These are phyloP conservation scores for Wickerhamiella domercqiae DNA, from an alignment of 805 yeast genomes.

Conservation along the genomic window DNA sequence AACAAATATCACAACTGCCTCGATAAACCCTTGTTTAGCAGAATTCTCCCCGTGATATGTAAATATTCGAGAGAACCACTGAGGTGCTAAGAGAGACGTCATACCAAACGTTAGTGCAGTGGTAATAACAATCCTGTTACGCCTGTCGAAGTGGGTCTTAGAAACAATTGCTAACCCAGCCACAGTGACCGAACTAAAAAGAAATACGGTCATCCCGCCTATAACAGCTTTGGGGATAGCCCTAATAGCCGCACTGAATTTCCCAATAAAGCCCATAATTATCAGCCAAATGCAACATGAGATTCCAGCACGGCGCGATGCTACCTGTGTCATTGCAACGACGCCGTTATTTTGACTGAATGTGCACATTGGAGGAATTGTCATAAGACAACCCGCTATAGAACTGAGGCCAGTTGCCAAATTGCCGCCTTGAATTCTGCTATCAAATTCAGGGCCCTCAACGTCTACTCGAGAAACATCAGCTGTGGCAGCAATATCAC, in stretches of 20 bases:
- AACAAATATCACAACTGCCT: slow-evolving; percentile 52
- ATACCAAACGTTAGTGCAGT: slow-evolving; percentile 47
- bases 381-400: slow-evolving; percentile 54
- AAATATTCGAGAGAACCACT: slow-evolving; percentile 49
- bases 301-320: slow-evolving; percentile 62
- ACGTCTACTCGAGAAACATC: slow-evolving; percentile 76
- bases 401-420: slow-evolving; percentile 78
- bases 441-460: slow-evolving; percentile 63
- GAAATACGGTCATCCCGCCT: slow-evolving; percentile 73
- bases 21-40: slow-evolving; percentile 40
- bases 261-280: slow-evolving; percentile 72
- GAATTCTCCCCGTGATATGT: slow-evolving; percentile 45
- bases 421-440: slow-evolving; percentile 81
- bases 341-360: slow-evolving; percentile 92
- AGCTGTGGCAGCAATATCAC: slow-evolving; percentile 82
- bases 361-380: slow-evolving; percentile 75
- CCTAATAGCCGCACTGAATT: slow-evolving; percentile 71
- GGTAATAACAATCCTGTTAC: slow-evolving; percentile 56
- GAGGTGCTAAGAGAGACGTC: slow-evolving; percentile 45
- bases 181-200: slow-evolving; percentile 57
- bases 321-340: slow-evolving; percentile 77
- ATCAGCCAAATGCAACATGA: slow-evolving; percentile 65
- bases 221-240: slow-evolving; percentile 61
- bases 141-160: slow-evolving; percentile 37
- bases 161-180: slow-evolving; percentile 54